phyloP scores from a whole-genome alignment of 371 early-diverging fungal species.

The Mortierella sp. region DNA sequence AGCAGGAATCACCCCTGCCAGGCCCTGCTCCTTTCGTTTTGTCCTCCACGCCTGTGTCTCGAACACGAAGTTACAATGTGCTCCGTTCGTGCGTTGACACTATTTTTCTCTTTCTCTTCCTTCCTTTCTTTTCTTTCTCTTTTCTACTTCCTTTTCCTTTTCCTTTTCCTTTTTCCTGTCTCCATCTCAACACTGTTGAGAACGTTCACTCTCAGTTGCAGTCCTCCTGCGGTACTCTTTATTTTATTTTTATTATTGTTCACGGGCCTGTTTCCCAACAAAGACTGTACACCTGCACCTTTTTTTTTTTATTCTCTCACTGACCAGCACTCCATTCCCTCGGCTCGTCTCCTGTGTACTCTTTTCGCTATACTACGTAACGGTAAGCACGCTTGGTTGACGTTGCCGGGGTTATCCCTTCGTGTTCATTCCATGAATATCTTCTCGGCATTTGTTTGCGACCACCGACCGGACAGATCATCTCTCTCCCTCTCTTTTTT shows the following conservation, averaged over 20 bases:
- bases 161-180: slow-evolving; percentile 14
- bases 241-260: slow-evolving; percentile 11
- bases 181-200: slow-evolving; percentile 10
- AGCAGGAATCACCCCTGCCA: too few relatives aligned
- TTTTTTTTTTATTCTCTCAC: too few relatives aligned
- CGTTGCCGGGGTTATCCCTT: not conserved
- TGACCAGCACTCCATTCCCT: too few relatives aligned
- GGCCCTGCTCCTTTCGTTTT: too few relatives aligned
- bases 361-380: too few relatives aligned
- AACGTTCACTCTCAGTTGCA: not conserved
- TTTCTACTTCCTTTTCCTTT: not conserved
- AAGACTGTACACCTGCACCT: slow-evolving; percentile 13
- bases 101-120: not conserved
- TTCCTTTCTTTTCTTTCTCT: not conserved
- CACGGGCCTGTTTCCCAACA: slow-evolving; percentile 5
- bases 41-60: too few relatives aligned
- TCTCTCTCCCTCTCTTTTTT: slow-evolving; percentile 2
- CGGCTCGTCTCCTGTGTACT: too few relatives aligned
- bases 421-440: not conserved
- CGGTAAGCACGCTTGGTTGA: slow-evolving; percentile 2
- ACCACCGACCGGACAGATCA: not conserved
- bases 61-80: too few relatives aligned
- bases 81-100: too few relatives aligned
- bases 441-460: not conserved
- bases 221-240: not conserved